A percentile compares a stretch with the other conserved stretches of the same genome.
Evolutionary conservation across 257 asterid species (phyloP).

Genomic region (Primulina tabacum): DNA sequence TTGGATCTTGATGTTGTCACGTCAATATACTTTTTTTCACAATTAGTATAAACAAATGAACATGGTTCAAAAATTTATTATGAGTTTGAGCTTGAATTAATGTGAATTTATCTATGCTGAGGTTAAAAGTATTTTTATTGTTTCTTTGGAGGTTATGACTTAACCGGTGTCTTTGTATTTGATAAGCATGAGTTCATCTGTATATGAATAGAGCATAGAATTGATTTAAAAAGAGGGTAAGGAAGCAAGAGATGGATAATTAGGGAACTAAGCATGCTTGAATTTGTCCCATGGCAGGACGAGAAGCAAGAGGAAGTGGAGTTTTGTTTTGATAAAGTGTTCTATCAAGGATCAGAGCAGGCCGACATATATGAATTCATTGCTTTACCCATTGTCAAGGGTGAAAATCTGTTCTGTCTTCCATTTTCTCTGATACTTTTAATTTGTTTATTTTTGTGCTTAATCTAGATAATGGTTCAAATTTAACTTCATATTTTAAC

Average conservation of each 20-base stretch:
- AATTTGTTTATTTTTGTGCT: neutral
- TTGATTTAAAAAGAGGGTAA: neutral
- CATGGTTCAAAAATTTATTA: no score
- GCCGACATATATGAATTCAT: conserved; percentile 61
- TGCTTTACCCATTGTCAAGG: conserved; percentile 63
- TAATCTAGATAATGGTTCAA: conserved; percentile 9
- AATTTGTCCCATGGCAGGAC: conserved; percentile 42
- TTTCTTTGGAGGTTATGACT: neutral
- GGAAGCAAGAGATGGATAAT: neutral
- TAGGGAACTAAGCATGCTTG: neutral
- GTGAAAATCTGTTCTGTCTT: conserved; percentile 27
- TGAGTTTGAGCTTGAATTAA: neutral
- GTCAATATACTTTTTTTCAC: no score
- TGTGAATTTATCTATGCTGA: neutral
- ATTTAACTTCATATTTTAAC: neutral
- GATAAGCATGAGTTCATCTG: neutral
- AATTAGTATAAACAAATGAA: no score
- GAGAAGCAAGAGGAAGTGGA: conserved; percentile 72
- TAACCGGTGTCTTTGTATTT: neutral
- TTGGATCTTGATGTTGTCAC: neutral
- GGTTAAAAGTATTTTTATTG: neutral
- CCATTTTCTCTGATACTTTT: neutral
- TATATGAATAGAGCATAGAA: neutral
- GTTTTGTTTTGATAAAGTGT: conserved; percentile 68
- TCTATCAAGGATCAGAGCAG: conserved; percentile 76